These are phyloP conservation scores for Cornus suecica DNA, from an alignment of 148 eudicot genomes.

Conservation along the genomic window DNA sequence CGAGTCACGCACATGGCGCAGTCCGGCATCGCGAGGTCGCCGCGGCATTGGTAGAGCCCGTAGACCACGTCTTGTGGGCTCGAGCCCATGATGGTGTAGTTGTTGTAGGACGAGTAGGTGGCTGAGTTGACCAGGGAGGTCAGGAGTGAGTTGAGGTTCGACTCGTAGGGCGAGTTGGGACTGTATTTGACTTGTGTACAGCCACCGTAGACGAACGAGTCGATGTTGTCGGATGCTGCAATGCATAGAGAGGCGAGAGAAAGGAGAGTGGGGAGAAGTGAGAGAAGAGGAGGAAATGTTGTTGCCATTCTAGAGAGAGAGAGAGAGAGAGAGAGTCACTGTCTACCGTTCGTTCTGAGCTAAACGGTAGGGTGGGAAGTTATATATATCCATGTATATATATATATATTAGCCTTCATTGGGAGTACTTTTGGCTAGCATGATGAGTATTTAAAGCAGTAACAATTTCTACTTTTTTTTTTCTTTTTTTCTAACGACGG, in stretches of 20 bases:
- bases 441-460: neutral
- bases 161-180: conserved; percentile 41
- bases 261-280: conserved; percentile 10
- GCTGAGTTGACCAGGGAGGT: conserved; percentile 63
- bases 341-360: neutral
- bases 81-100: conserved; percentile 45
- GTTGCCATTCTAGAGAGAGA: conserved; percentile 18
- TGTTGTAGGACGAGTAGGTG: conserved; percentile 52
- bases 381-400: neutral
- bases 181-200: conserved; percentile 49
- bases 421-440: neutral
- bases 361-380: neutral
- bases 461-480: neutral
- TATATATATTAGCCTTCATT: neutral
- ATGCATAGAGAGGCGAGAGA: neutral
- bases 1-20: conserved; percentile 54
- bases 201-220: conserved; percentile 52
- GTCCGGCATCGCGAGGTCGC: conserved; percentile 47
- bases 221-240: conserved; percentile 9
- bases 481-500: too few species aligned
- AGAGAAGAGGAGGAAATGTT: conserved; percentile 2
- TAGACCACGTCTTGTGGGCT: conserved; percentile 34
- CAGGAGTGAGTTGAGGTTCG: conserved; percentile 55
- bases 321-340: neutral
- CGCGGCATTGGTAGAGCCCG: conserved; percentile 63